A percentile compares a stretch with the other conserved stretches of the same genome.
Conservation (phyloP, 2,329 filamentous ascomycete species). For the Aspergillus unguis region DNA sequence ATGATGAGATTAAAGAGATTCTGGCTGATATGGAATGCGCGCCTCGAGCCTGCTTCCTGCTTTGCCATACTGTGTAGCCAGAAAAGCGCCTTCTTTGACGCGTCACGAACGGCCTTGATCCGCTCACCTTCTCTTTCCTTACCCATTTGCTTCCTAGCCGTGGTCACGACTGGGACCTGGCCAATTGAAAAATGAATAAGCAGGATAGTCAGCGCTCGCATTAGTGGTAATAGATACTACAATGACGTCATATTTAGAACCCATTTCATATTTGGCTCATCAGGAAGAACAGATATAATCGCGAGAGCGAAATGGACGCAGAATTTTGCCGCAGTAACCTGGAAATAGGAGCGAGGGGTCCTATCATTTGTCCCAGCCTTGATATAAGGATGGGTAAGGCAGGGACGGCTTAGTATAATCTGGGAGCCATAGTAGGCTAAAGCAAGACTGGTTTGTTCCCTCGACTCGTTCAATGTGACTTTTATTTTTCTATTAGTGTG, state of each 20-base stretch:
- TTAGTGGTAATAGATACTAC: constrained; percentile 41
- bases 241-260: constrained; percentile 35
- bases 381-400: not conserved
- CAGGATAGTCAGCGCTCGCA: constrained; percentile 40
- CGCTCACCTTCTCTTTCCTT: not conserved
- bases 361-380: not conserved
- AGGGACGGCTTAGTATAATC: not conserved
- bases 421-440: not conserved
- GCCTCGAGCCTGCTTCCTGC: not conserved
- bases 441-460: not conserved
- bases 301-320: constrained; percentile 5
- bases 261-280: constrained; percentile 32
- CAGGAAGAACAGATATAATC: constrained; percentile 33
- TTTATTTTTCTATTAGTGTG: too few relatives aligned
- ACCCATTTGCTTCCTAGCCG: not conserved
- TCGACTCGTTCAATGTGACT: not conserved
- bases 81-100: not conserved
- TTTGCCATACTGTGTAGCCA: constrained; percentile 4
- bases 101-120: not conserved
- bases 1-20: not conserved
- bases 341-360: not conserved
- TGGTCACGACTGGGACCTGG: not conserved
- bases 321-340: not conserved
- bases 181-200: constrained; percentile 24
- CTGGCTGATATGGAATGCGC: constrained; percentile 1